Evolutionary conservation across 1,139 yeast species (phyloP).

Genomic region (Casaregolazyma lundiana): DNA sequence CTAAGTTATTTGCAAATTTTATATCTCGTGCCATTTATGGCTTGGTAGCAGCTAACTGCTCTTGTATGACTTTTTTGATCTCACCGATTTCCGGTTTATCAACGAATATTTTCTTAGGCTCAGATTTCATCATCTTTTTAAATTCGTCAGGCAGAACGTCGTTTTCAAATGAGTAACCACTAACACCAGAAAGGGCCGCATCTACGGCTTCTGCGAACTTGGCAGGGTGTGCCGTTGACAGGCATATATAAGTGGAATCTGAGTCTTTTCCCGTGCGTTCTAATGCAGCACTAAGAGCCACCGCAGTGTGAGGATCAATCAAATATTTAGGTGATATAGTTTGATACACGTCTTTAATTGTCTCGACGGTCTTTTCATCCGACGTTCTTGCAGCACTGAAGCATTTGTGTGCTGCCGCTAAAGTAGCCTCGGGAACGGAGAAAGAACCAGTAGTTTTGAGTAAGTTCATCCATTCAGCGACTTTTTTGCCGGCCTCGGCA

Average conservation of each 20-base stretch:
- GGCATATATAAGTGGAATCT: conserved; percentile 58
- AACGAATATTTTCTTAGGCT: conserved; percentile 71
- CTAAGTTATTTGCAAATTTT: no score
- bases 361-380: conserved; percentile 67
- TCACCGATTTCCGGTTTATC: conserved; percentile 68
- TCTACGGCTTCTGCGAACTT: conserved; percentile 96
- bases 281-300: conserved; percentile 78
- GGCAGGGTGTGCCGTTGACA: conserved; percentile 98
- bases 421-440: conserved; percentile 59
- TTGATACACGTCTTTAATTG: conserved; percentile 68
- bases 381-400: conserved; percentile 79
- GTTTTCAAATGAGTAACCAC: conserved; percentile 75
- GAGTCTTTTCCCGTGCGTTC: conserved; percentile 49
- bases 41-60: conserved; percentile 37
- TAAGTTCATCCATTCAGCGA: conserved; percentile 72
- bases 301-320: conserved; percentile 94
- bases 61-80: conserved; percentile 69
- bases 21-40: neutral
- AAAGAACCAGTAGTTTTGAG: conserved; percentile 76
- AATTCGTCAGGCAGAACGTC: conserved; percentile 89
- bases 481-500: conserved; percentile 66
- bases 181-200: conserved; percentile 59
- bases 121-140: conserved; percentile 62
- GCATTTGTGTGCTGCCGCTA: conserved; percentile 59
- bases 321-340: conserved; percentile 66